Percentiles rank a stretch among this genome's conserved stretches.
These are phyloP conservation scores for Torrubiella hemipterigena DNA, from an alignment of 2,329 filamentous ascomycete species.

Conservation along the genomic window DNA sequence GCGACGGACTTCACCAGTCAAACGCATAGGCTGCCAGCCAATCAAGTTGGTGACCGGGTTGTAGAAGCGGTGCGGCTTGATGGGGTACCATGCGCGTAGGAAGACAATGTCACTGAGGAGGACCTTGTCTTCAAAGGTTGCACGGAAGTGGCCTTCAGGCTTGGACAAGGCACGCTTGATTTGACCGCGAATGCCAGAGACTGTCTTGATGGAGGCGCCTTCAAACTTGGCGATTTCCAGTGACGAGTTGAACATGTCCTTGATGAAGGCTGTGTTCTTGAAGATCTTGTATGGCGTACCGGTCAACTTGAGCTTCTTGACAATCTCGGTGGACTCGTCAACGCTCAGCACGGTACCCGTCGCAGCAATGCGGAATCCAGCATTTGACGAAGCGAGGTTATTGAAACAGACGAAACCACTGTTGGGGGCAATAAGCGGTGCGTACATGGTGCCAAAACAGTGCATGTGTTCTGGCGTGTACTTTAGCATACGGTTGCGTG, in stretches of 20 bases:
- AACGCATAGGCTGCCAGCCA: conserved; percentile 85
- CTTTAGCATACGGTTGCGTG: conserved; percentile 93
- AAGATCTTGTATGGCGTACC: conserved; percentile 94
- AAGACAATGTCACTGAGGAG: conserved; percentile 95
- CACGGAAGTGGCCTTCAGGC: conserved; percentile 89
- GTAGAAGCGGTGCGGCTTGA: conserved; percentile 92
- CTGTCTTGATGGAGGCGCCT: conserved; percentile 88
- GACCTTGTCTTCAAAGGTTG: conserved; percentile 98
- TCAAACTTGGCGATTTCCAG: conserved; percentile 98
- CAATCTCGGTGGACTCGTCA: conserved; percentile 91
- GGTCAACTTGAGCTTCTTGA: conserved; percentile 98
- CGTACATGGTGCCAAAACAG: conserved; percentile 93
- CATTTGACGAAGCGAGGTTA: conserved; percentile 70
- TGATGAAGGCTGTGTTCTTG: conserved; percentile 98
- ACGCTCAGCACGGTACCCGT: conserved; percentile 90
- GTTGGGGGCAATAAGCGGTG: conserved; percentile 87
- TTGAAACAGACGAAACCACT: conserved; percentile 93
- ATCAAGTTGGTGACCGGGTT: conserved; percentile 91
- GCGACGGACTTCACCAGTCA: conserved; percentile 82
- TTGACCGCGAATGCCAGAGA: conserved; percentile 88
- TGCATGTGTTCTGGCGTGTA: conserved; percentile 99
- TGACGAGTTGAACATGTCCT: conserved; percentile 90
- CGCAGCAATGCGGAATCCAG: conserved; percentile 87
- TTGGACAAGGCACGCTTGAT: conserved; percentile 93
- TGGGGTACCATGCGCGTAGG: conserved; percentile 89